Evolutionary conservation across 225 moss, liverwort and hornwort genomes (phyloP).

Genomic region (Sphagnum contortum): DNA sequence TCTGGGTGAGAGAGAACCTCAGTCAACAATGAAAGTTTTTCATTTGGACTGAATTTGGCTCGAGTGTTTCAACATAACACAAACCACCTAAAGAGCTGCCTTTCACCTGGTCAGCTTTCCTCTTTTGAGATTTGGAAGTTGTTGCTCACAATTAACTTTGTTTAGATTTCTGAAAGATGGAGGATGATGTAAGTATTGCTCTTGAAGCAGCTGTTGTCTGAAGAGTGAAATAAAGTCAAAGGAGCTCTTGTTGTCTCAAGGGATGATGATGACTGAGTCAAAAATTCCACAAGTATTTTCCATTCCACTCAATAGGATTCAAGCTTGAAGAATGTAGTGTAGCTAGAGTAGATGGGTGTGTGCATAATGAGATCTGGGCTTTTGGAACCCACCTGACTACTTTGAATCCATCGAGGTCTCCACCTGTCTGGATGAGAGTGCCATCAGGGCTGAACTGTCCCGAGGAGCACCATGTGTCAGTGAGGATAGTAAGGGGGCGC

Average conservation of each 20-base stretch:
- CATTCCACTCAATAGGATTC: no score
- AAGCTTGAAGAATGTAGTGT: no score
- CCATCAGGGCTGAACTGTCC: constrained; percentile 55
- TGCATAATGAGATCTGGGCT: neutral
- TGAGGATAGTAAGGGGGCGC: constrained; percentile 46
- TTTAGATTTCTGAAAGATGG: no score
- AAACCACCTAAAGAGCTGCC: neutral
- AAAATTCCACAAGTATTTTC: neutral
- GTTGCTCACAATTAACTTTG: no score
- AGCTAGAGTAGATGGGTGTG: neutral
- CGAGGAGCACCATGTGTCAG: constrained; percentile 74
- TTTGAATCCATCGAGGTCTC: constrained; percentile 51
- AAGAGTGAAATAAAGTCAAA: neutral
- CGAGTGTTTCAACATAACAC: no score
- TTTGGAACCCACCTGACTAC: constrained; percentile 26
- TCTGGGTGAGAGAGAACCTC: no score
- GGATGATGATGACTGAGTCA: neutral
- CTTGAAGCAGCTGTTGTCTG: neutral
- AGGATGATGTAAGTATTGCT: no score
- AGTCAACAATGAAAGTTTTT: no score
- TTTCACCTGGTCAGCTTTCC: neutral
- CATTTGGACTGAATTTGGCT: no score
- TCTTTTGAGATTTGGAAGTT: neutral
- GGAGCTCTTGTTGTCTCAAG: neutral
- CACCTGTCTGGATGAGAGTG: constrained; percentile 62